phyloP scores from a whole-genome alignment of 371 early-diverging fungal species.

The Dichotomocladium elegans region DNA sequence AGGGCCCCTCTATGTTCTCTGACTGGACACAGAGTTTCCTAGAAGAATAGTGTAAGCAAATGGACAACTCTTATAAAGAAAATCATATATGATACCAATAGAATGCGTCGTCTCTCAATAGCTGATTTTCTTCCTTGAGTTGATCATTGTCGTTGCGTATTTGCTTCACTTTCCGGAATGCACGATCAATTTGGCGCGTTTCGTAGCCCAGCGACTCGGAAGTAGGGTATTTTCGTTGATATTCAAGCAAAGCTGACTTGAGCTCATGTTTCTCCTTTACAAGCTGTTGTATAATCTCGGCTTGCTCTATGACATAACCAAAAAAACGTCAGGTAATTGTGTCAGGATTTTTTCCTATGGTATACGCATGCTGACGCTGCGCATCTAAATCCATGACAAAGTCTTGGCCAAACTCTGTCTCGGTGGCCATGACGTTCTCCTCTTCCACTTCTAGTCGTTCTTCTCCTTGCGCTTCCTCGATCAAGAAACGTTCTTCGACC shows the following conservation, averaged over 20 bases:
- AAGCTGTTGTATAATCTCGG: background rate
- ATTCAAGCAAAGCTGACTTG: background rate
- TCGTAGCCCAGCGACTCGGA: background rate
- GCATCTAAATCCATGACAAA: background rate
- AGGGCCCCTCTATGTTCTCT: background rate
- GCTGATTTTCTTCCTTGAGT: background rate
- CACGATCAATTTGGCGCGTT: background rate
- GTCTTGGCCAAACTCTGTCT: background rate
- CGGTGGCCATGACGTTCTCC: too few relatives aligned
- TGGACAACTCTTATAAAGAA: too few relatives aligned
- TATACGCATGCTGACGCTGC: background rate
- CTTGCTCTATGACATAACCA: background rate
- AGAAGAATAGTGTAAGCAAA: too few relatives aligned
- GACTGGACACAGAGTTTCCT: background rate
- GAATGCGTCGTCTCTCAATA: background rate
- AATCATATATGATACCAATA: background rate
- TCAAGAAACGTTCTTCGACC: too few relatives aligned
- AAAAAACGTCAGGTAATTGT: too few relatives aligned
- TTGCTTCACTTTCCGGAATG: constrained; percentile 2
- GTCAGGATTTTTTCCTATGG: background rate
- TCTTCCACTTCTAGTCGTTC: too few relatives aligned
- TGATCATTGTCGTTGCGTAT: background rate
- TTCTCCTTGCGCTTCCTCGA: too few relatives aligned
- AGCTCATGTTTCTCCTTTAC: background rate
- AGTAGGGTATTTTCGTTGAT: background rate